A percentile compares a stretch with the other conserved stretches of the same genome.
Conservation (phyloP, 345 rosid genomes). For the Arabidopsis suecica region DNA sequence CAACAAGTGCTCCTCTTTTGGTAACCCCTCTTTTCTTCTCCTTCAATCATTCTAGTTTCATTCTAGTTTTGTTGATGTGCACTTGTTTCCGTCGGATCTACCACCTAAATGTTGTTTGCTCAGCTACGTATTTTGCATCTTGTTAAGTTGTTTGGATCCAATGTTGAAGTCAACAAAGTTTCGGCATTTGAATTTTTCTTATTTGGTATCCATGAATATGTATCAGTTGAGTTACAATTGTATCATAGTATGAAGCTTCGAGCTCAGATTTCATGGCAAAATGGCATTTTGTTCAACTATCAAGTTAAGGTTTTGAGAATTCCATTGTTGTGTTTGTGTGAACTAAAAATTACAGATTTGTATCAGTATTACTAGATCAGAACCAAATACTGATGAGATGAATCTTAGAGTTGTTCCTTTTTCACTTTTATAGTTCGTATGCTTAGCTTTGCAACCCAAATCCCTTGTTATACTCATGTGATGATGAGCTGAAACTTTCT, state of each 20-base stretch:
- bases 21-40: slow-evolving; percentile 45
- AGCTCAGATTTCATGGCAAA: slow-evolving; percentile 14
- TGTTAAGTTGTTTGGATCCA: slow-evolving; percentile 23
- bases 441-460: neutral
- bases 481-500: slow-evolving; percentile 30
- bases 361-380: neutral
- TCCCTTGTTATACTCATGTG: neutral
- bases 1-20: slow-evolving; percentile 99
- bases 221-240: slow-evolving; percentile 2
- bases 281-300: neutral
- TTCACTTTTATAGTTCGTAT: neutral
- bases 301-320: neutral
- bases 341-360: no score
- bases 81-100: slow-evolving; percentile 6
- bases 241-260: neutral
- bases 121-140: neutral
- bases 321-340: slow-evolving; percentile 16
- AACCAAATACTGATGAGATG: neutral
- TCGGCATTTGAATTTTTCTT: neutral
- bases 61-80: neutral
- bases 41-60: neutral
- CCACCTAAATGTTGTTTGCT: slow-evolving; percentile 14
- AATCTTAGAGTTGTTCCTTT: slow-evolving; percentile 5
- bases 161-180: slow-evolving; percentile 2
- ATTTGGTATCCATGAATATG: slow-evolving; percentile 5